Percentiles rank a stretch among this genome's conserved stretches.
Evolutionary conservation across 2,329 filamentous ascomycete genomes (phyloP).

Genomic region (Lojkania enalia): DNA sequence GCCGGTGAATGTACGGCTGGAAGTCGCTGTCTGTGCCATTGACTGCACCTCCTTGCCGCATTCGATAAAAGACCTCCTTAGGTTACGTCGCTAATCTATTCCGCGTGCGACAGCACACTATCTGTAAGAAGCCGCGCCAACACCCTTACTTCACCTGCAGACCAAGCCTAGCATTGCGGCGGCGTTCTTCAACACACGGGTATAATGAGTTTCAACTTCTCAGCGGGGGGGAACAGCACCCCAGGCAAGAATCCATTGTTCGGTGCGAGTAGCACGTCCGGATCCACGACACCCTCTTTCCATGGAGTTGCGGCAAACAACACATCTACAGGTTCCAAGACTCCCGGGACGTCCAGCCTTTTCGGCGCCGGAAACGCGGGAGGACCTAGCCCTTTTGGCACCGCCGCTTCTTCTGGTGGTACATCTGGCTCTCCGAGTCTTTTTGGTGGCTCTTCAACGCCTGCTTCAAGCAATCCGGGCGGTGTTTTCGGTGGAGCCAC

Average conservation of each 20-base stretch:
- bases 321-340: slow-evolving; percentile 20
- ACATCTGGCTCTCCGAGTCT: slow-evolving; percentile 21
- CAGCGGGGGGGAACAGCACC: slow-evolving; percentile 14
- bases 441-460: slow-evolving; percentile 31
- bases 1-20: background rate
- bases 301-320: slow-evolving; percentile 28
- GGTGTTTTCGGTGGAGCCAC: slow-evolving; percentile 32
- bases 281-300: slow-evolving; percentile 26
- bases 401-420: slow-evolving; percentile 20
- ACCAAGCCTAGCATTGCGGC: no score
- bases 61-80: no score
- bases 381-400: slow-evolving; percentile 7
- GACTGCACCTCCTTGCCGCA: background rate
- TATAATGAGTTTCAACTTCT: background rate
- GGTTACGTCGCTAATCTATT: no score
- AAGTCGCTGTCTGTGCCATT: background rate
- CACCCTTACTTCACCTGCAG: no score
- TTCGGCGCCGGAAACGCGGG: background rate
- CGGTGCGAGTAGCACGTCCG: slow-evolving; percentile 33
- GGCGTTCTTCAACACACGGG: no score
- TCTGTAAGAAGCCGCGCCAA: background rate
- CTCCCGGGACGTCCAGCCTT: slow-evolving; percentile 1
- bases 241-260: slow-evolving; percentile 36
- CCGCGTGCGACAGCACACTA: no score
- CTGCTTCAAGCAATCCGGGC: slow-evolving; percentile 32